Conservation (phyloP, 805 yeast genomes). For the Cephaloascus fragrans region DNA sequence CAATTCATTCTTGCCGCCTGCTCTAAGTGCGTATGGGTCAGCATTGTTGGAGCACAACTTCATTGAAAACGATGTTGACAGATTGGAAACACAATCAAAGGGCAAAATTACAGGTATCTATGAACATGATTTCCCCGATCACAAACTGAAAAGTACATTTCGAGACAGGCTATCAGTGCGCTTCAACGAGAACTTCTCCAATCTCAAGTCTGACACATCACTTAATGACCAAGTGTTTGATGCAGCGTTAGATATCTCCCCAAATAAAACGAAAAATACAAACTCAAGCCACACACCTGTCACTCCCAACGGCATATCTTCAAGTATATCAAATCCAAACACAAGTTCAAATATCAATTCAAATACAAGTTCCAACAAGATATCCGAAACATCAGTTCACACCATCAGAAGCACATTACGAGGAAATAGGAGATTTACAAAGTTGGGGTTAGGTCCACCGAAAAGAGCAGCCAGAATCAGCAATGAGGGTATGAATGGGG, state of each 20-base stretch:
- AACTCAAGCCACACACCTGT: not conserved
- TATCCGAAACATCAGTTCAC: not conserved
- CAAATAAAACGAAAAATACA: slow-evolving; percentile 4
- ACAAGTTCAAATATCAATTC: not conserved
- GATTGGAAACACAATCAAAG: slow-evolving; percentile 8
- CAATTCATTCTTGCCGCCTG: slow-evolving; percentile 47
- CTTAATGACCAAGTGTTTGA: not conserved
- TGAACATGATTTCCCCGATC: slow-evolving; percentile 1
- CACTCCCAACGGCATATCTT: not conserved
- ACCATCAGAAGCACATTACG: slow-evolving; percentile 8
- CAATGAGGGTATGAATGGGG: slow-evolving; percentile 6
- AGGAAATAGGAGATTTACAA: slow-evolving; percentile 26
- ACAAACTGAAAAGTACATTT: slow-evolving; percentile 1
- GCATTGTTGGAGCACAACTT: slow-evolving; percentile 33
- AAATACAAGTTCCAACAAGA: not conserved
- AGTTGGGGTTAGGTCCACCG: slow-evolving; percentile 36
- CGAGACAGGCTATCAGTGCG: not conserved
- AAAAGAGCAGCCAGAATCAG: slow-evolving; percentile 26
- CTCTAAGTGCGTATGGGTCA: slow-evolving; percentile 46
- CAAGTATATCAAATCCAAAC: not conserved
- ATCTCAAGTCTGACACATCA: not conserved
- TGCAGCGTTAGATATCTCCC: not conserved
- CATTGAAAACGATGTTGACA: slow-evolving; percentile 3
- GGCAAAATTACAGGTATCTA: slow-evolving; percentile 3
- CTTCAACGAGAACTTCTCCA: not conserved